A percentile compares a stretch with the other conserved stretches of the same genome.
phyloP scores from a whole-genome alignment of 163 green algal species.

The Trebouxiophyceae sp. region DNA sequence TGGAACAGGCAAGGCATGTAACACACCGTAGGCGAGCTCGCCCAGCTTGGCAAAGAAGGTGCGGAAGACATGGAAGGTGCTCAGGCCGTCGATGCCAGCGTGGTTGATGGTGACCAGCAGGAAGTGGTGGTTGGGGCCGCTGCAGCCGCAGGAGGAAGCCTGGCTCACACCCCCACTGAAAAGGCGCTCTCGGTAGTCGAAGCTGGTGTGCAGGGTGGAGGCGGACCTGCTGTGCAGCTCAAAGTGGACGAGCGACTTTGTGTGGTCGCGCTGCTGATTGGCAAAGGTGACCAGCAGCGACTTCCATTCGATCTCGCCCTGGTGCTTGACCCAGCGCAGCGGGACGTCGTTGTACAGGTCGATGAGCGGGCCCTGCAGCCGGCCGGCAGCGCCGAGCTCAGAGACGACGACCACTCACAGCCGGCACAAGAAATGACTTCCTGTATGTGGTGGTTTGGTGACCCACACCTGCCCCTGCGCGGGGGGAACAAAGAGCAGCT shows the following conservation, averaged over 20 bases:
- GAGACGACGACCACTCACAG: too few relatives aligned
- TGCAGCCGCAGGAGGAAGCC: too few relatives aligned
- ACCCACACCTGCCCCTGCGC: background rate
- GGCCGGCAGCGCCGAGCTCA: too few relatives aligned
- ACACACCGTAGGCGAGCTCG: background rate
- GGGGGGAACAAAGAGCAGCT: constrained; percentile 4
- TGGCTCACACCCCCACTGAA: too few relatives aligned
- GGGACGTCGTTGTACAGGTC: too few relatives aligned
- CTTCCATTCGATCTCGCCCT: background rate
- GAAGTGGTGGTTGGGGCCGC: constrained; percentile 2
- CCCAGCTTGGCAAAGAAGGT: constrained; percentile 5
- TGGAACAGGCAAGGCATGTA: too few relatives aligned
- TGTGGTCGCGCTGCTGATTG: constrained; percentile 3
- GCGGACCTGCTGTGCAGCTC: constrained; percentile 2
- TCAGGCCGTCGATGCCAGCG: constrained; percentile 5
- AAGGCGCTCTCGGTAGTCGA: background rate
- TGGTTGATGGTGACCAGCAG: constrained; percentile 8
- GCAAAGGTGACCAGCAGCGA: background rate
- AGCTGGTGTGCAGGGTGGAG: background rate
- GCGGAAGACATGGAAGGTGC: constrained; percentile 5
- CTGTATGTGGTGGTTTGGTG: too few relatives aligned
- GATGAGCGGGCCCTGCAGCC: too few relatives aligned
- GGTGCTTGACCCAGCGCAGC: background rate
- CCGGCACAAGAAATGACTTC: too few relatives aligned
- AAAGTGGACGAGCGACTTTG: background rate